Evolutionary conservation across 768 basidiomycete genomes (phyloP).

Genomic region (Steccherinum ochraceum): DNA sequence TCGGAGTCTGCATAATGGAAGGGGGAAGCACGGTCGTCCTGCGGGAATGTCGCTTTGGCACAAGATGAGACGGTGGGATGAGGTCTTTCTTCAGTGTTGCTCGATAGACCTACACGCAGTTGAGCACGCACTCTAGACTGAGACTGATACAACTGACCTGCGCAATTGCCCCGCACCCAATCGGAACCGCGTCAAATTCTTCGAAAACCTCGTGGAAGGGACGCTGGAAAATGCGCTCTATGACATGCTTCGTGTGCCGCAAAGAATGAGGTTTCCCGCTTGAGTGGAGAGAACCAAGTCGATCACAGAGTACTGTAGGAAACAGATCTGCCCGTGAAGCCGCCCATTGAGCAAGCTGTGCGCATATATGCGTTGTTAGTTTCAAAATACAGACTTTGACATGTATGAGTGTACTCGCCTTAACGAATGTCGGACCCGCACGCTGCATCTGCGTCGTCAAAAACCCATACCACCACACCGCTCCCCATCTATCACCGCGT

Average conservation of each 20-base stretch:
- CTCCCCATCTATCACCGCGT: conserved; percentile 83
- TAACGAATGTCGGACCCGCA: conserved; percentile 96
- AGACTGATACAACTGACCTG: conserved; percentile 42
- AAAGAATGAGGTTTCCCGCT: conserved; percentile 78
- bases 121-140: background rate
- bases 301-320: conserved; percentile 77
- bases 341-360: conserved; percentile 95
- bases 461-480: conserved; percentile 95
- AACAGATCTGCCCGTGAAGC: conserved; percentile 93
- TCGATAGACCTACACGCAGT: conserved; percentile 64
- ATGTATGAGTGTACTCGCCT: conserved; percentile 42
- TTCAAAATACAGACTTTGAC: background rate
- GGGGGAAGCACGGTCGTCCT: conserved; percentile 47
- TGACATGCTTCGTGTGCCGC: conserved; percentile 68
- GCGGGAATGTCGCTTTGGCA: conserved; percentile 58
- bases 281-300: conserved; percentile 84
- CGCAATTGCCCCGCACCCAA: conserved; percentile 98
- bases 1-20: conserved; percentile 42
- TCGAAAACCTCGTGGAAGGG: conserved; percentile 89
- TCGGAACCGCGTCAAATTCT: conserved; percentile 78
- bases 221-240: conserved; percentile 78
- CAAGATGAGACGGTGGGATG: conserved; percentile 78
- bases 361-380: background rate
- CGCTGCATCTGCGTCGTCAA: conserved; percentile 86
- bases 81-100: conserved; percentile 81